Evolutionary conservation across 73 alveolate species (phyloP).

Genomic region (Tetrahymena elliotti): DNA sequence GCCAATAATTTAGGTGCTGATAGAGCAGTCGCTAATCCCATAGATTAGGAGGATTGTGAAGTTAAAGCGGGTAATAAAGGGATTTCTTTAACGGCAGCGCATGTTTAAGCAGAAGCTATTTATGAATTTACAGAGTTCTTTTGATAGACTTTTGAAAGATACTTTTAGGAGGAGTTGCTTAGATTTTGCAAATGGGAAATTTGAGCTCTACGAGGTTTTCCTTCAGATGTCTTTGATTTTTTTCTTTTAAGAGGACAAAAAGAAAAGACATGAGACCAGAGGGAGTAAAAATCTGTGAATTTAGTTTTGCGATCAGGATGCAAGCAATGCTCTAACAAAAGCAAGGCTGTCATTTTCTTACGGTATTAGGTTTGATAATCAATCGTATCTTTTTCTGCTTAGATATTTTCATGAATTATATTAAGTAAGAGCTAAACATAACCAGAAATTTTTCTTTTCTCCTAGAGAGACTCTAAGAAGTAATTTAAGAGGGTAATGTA

Average conservation of each 20-base stretch:
- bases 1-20: background rate
- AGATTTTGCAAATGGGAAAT: background rate
- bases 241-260: background rate
- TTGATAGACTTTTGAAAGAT: background rate
- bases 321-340: background rate
- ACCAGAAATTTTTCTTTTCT: background rate
- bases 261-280: background rate
- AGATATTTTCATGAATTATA: background rate
- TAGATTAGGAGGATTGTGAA: background rate
- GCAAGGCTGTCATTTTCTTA: background rate
- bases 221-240: background rate
- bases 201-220: background rate
- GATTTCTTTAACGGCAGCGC: background rate
- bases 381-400: background rate
- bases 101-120: background rate
- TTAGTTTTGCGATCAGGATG: background rate
- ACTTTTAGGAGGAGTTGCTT: background rate
- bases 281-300: background rate
- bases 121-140: background rate
- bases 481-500: background rate
- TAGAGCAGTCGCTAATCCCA: background rate
- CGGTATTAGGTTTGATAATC: background rate
- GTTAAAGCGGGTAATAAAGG: background rate
- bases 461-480: background rate
- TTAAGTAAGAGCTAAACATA: background rate